Evolutionary conservation across 164 flowering plant species (phyloP).

Genomic region (Akebia trifoliata): DNA sequence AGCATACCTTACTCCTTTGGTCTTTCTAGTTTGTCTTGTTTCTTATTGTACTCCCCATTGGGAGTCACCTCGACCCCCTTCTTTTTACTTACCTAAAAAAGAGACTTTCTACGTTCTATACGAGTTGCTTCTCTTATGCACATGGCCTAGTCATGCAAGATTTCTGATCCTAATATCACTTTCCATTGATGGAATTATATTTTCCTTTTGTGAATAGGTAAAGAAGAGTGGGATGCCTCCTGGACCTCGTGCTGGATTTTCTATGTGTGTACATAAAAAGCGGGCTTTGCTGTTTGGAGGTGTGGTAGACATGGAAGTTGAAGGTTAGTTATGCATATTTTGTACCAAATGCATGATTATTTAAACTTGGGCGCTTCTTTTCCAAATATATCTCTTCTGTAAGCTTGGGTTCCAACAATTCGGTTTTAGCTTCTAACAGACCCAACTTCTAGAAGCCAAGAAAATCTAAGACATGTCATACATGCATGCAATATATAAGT

Average conservation of each 20-base stretch:
- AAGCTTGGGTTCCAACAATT: background rate
- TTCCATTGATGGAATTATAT: background rate
- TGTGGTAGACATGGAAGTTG: conserved; percentile 95
- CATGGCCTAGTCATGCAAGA: background rate
- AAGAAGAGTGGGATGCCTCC: conserved; percentile 98
- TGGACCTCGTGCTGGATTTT: conserved; percentile 97
- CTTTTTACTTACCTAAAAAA: too few relatives aligned
- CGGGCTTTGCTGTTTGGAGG: conserved; percentile 96
- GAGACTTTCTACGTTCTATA: too few relatives aligned
- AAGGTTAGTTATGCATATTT: conserved; percentile 41
- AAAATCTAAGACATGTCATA: background rate
- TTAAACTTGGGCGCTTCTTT: background rate
- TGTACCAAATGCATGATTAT: too few relatives aligned
- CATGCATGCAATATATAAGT: background rate
- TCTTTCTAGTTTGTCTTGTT: too few relatives aligned
- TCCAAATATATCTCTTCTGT: background rate
- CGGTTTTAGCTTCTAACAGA: background rate
- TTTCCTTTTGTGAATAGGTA: conserved; percentile 41
- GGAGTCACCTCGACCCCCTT: too few relatives aligned
- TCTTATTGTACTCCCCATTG: too few relatives aligned
- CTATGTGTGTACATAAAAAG: conserved; percentile 89
- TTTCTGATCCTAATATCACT: background rate
- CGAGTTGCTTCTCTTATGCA: too few relatives aligned
- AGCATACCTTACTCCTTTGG: too few relatives aligned
- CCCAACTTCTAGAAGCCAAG: background rate